Evolutionary conservation across 164 flowering plant genomes (phyloP), one percentile per base, ranked within the genome.

Genomic region (Chimonanthus salicifolius): DNA sequence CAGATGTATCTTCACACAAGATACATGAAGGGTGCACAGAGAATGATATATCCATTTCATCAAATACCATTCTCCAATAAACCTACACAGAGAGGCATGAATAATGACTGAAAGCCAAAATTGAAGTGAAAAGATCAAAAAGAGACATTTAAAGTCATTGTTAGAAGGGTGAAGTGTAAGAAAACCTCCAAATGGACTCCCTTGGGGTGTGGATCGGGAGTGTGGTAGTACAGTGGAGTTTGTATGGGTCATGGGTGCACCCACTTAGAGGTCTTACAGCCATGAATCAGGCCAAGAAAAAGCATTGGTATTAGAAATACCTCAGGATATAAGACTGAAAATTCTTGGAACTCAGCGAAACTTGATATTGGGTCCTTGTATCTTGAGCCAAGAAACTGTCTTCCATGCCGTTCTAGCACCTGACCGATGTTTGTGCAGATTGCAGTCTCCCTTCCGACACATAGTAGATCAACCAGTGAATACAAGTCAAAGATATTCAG

Each of bases 281-380:
- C 60, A 54, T 54, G 60, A n/a, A 54, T 54, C 16, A 54, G 16
- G 60, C 5, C 10, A 0, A 54, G 60, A 15, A 54, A 54, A 54
- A 15, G n/a, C 2, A 54, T 20, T 21, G 5, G 63, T 7, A 49
- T 13, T 51, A 66, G 15, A 21, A 47, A 66, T 78, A 90, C 99
- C 94, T 92, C 94, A 47, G 92, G 94, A 13, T 90, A 87, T 51
- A 86, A 83, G 62, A 89, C 92, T 6, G 99, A 93, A 86, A 93
- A 93, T 72, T 90, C 82, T 81, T 91, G 98, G 74, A 95, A 88
- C 75, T 84, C 85, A 45, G 86, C 80, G 84, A 91, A 95, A 83
- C 92, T 90, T 5, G 91, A 86, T 51, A 93, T 82, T 16, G 98
- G 99, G 76, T 93, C 91, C 79, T 78, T 82, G 76, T 89, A 95